Base-by-base conservation (phyloP, 2,329 filamentous ascomycete genomes). In the Fusarium avenaceum region DNA sequence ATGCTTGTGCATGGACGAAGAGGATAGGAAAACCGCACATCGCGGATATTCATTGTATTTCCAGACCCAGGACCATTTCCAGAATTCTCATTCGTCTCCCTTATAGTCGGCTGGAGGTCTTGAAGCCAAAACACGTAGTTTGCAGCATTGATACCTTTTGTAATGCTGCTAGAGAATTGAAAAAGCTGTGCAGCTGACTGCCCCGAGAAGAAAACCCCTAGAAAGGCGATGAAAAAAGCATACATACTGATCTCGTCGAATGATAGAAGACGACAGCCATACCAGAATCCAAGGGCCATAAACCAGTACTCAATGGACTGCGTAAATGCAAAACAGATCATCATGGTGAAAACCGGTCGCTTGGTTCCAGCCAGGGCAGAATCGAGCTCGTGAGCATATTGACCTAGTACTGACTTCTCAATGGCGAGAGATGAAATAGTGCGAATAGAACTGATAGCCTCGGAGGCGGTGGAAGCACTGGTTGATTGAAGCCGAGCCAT, bases 11-110 rank as follows among this genome's bases (percentile, higher is more conserved):
- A 70, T 22, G 80, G 78, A 22, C 82, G 76, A 52, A 81, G 71
- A 4, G 89, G 88, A 65, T 92, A 92, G 3, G 87, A 82, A 74
- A 92, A 92, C 20, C 82, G 79, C n/a, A 91, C 82, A 33, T 86
- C 76, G 9, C 82, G 80, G 61, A 90, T 82, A 15, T 81, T 78
- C 3, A 90, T 79, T 0, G 49, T 61, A 9, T 67, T 64, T 42
- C 75, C 77, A 1, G 74, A 68, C 17, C 74, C 75, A 2, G 82
- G 82, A 0, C 75, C 76, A 1, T 75, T 76, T 32, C 78, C 70
- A 11, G 69, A 66, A 69, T 84, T 84, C 32, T 80, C 72, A 2
- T 74, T 69, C 0, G 79, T 85, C 59, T 83, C 81, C 20, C 74
- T 76, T 26, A 84, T 81, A 4, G 70, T 80, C 1, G 79, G 77